Conservation (phyloP, 352 stramenopile genomes). For the Pilasporangium apinafurcum region DNA sequence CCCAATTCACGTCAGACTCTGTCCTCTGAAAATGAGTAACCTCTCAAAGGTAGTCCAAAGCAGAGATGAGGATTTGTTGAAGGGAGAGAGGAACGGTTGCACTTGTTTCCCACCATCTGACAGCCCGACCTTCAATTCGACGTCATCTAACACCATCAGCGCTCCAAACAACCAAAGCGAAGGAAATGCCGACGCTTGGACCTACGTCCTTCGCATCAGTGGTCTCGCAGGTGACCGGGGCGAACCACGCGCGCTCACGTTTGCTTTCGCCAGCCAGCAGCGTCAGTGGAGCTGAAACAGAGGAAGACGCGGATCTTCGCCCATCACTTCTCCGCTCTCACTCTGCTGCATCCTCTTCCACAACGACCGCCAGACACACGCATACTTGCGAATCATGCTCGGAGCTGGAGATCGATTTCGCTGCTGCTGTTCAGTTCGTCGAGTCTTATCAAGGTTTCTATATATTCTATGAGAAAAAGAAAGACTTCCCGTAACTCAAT, state of each 20-base stretch:
- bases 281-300: slow-evolving; percentile 18
- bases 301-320: slow-evolving; percentile 30
- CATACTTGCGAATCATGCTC: slow-evolving; percentile 38
- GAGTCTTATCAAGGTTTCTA: slow-evolving; percentile 59
- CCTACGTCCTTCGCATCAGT: slow-evolving; percentile 26
- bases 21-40: too few relatives aligned
- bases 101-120: too few relatives aligned
- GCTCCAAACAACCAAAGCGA: too few relatives aligned
- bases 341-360: slow-evolving; percentile 12
- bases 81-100: too few relatives aligned
- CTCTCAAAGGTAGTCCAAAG: too few relatives aligned
- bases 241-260: slow-evolving; percentile 34
- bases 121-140: too few relatives aligned
- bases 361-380: slow-evolving; percentile 10
- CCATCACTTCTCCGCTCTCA: slow-evolving; percentile 5
- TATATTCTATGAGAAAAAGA: not conserved
- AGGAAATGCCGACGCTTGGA: too few relatives aligned
- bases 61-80: too few relatives aligned
- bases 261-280: slow-evolving; percentile 25
- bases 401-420: slow-evolving; percentile 69
- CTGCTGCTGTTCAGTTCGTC: slow-evolving; percentile 67
- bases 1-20: too few relatives aligned
- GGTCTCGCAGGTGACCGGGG: slow-evolving; percentile 29
- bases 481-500: not conserved
- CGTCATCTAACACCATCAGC: too few relatives aligned